These are phyloP conservation scores for Postia placenta DNA, from an alignment of 768 basidiomycete genomes.

Conservation along the genomic window DNA sequence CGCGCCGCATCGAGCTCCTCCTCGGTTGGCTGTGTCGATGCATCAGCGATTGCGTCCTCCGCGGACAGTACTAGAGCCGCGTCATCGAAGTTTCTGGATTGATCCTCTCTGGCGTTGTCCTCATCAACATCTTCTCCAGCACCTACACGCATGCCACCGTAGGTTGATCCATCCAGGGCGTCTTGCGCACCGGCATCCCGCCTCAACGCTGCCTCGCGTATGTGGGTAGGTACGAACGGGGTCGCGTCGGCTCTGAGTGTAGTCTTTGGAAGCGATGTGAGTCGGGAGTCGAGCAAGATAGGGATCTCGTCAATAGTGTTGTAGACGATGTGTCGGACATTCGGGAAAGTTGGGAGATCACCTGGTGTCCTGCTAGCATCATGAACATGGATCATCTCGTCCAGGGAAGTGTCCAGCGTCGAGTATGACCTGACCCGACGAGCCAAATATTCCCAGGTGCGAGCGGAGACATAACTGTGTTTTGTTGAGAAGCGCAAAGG, in stretches of 20 bases:
- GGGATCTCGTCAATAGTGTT: slow-evolving; percentile 25
- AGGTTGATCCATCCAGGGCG: no score
- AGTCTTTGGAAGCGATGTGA: slow-evolving; percentile 8
- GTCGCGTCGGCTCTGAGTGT: slow-evolving; percentile 14
- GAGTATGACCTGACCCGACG: slow-evolving; percentile 17
- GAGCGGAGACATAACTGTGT: slow-evolving; percentile 12
- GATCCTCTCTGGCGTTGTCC: slow-evolving; percentile 10
- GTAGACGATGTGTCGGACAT: slow-evolving; percentile 28
- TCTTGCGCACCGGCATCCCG: no score
- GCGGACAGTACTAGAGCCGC: background rate
- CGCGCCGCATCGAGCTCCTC: slow-evolving; percentile 8
- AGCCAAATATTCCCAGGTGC: slow-evolving; percentile 23
- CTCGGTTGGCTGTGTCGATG: slow-evolving; percentile 1
- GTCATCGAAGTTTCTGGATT: slow-evolving; percentile 10
- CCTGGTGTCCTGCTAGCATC: slow-evolving; percentile 2
- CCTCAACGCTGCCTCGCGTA: slow-evolving; percentile 1
- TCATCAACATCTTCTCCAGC: slow-evolving; percentile 1
- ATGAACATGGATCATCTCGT: slow-evolving; percentile 22
- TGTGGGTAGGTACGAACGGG: slow-evolving; percentile 13
- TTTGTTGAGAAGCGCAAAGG: background rate
- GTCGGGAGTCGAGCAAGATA: slow-evolving; percentile 17
- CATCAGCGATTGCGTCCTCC: no score
- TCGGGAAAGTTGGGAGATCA: background rate
- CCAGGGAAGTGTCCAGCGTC: slow-evolving; percentile 13
- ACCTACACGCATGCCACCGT: no score